phyloP scores from a whole-genome alignment of 495 filamentous ascomycete genomes.

The Lophiostoma macrostomum region DNA sequence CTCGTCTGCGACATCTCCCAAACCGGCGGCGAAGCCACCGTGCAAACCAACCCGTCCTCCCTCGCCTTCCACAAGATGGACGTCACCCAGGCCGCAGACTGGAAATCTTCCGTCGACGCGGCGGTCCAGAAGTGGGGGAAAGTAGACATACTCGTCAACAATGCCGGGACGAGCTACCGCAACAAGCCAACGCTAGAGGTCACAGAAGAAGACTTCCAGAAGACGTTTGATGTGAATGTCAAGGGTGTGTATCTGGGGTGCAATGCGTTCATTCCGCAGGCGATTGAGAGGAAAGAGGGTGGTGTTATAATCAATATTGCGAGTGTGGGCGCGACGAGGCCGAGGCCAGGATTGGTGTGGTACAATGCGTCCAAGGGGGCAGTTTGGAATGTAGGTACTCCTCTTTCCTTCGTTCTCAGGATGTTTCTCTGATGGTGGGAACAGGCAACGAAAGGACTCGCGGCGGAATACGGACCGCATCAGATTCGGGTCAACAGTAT shows the following conservation, averaged over 20 bases:
- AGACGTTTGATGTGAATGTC: slow-evolving; percentile 63
- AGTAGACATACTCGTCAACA: slow-evolving; percentile 49
- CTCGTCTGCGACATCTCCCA: slow-evolving; percentile 35
- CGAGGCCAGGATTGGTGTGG: slow-evolving; percentile 65
- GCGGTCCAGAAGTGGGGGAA: slow-evolving; percentile 28
- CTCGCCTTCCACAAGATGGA: slow-evolving; percentile 36
- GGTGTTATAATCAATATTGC: slow-evolving; percentile 66
- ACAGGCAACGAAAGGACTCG: slow-evolving; percentile 62
- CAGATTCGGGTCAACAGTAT: slow-evolving; percentile 66
- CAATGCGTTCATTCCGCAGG: slow-evolving; percentile 51
- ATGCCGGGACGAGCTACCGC: slow-evolving; percentile 66
- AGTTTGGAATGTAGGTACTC: slow-evolving; percentile 58
- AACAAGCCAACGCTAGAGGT: slow-evolving; percentile 67
- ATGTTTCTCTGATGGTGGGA: no score
- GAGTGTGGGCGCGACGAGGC: slow-evolving; percentile 60
- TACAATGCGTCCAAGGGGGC: slow-evolving; percentile 69
- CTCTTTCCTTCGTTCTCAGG: no score
- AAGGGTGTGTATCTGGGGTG: slow-evolving; percentile 60
- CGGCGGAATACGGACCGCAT: slow-evolving; percentile 63
- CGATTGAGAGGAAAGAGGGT: slow-evolving; percentile 56
- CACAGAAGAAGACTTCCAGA: slow-evolving; percentile 64
- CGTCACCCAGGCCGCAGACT: slow-evolving; percentile 33
- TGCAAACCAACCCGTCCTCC: slow-evolving; percentile 17
- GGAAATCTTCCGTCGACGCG: slow-evolving; percentile 33
- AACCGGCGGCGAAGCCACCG: slow-evolving; percentile 28